Evolutionary conservation across 768 basidiomycete genomes (phyloP).

Genomic region (Boletus rubropictus): DNA sequence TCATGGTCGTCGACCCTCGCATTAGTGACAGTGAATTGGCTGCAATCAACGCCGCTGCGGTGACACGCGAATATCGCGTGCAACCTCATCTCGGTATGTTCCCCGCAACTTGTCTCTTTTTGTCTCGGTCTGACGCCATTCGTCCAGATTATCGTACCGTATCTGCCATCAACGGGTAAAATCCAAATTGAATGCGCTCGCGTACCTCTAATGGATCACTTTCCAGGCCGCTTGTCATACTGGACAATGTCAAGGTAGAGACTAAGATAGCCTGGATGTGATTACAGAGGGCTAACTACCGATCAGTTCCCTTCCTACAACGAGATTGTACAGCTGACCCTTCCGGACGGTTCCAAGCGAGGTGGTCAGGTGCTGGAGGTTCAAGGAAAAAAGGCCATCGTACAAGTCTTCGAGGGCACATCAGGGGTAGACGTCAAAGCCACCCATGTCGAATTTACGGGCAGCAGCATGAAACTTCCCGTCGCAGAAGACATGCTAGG

Average conservation of each 20-base stretch:
- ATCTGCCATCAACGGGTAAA: conserved; percentile 94
- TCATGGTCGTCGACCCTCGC: conserved; percentile 47
- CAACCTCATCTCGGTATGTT: conserved; percentile 78
- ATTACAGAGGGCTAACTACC: conserved; percentile 11
- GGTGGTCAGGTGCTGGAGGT: conserved; percentile 98
- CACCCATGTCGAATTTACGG: conserved; percentile 97
- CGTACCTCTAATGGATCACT: conserved; percentile 7
- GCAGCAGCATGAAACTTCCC: conserved; percentile 97
- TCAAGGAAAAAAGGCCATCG: conserved; percentile 97
- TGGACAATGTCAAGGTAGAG: conserved; percentile 95
- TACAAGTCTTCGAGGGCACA: conserved; percentile 99
- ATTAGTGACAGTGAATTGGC: conserved; percentile 70
- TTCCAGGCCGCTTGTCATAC: conserved; percentile 84
- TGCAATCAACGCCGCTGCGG: conserved; percentile 81
- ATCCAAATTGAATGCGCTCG: conserved; percentile 4
- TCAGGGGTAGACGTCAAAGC: conserved; percentile 95
- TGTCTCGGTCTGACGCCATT: conserved; percentile 7
- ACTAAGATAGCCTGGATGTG: conserved; percentile 1
- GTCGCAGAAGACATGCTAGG: conserved; percentile 99
- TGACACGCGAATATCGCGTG: conserved; percentile 82
- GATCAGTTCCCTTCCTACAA: conserved; percentile 92
- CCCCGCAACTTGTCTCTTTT: conserved; percentile 3
- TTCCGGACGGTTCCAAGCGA: conserved; percentile 91
- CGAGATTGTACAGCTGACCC: conserved; percentile 92
- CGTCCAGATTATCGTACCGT: conserved; percentile 91